Evolutionary conservation across 768 basidiomycete species (phyloP), one percentile per base, ranked within the genome.

Genomic region (Leccinum barrowsii): DNA sequence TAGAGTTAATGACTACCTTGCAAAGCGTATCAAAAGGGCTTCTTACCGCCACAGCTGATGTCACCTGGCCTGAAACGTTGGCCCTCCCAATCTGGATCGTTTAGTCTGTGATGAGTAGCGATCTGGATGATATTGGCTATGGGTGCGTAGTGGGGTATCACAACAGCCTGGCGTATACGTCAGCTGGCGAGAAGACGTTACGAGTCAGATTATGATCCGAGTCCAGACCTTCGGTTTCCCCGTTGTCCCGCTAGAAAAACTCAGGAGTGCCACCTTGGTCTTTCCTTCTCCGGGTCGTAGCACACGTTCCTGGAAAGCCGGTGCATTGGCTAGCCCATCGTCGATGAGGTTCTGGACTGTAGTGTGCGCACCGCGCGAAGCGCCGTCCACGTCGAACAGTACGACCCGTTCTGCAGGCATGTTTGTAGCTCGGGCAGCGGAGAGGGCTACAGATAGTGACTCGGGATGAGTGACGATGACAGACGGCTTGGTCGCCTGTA

Each of bases 191-290:
- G 4, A 47, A 52, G 22, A 17, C 6, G 4, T 26, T 2, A 48
- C 30, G 7, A 10, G 24, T 1, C 1, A 24, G 7, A 48, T 15
- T 7, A 12, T 19, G 24, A 15, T 19, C n/a, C 10, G 13, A 47
- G 32, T 22, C 19, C 59, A n/a, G 54, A 84, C 85, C 81, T 90
- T 88, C 0, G 89, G 89, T 59, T 76, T 82, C 1, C 89, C 89
- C 2, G 89, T 91, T 0, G 89, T 91, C 22, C 86, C 86, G 21
- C 87, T 89, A 0, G 87, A 89, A 66, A 90, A 90, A 66, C 80
- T 84, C 26, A 89, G 72, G 59, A 89, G 83, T 0, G 89, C 89
- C 13, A 90, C 67, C 67, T 87, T 90, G 11, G 80, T 85, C 70
- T 77, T 87, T 17, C 75, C 87, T 71, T 90, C 89, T 2, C 85